These are phyloP conservation scores for Sclerotinia subarctica DNA, from an alignment of 2,329 filamentous ascomycete genomes.

Conservation along the genomic window DNA sequence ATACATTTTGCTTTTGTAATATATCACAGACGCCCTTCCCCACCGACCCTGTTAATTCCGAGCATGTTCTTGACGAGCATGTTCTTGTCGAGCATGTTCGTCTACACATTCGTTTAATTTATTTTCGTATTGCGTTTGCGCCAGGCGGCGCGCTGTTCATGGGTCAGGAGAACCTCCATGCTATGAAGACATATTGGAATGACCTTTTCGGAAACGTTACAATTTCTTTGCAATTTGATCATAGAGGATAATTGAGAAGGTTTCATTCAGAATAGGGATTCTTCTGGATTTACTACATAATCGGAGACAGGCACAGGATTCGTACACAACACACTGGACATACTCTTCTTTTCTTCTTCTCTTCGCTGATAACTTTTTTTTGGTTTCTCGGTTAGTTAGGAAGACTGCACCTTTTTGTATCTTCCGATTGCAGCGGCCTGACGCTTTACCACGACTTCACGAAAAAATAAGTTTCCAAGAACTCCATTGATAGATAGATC, in stretches of 20 bases:
- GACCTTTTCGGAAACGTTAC: not conserved
- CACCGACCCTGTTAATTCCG: constrained; percentile 2
- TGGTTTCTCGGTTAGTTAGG: constrained; percentile 3
- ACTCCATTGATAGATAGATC: constrained; percentile 19
- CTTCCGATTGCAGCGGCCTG: not conserved
- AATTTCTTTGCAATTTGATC: constrained; percentile 17
- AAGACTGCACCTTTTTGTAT: not conserved
- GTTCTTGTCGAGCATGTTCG: constrained; percentile 1
- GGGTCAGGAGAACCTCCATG: not conserved
- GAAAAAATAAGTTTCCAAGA: constrained; percentile 18
- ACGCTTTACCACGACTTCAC: constrained; percentile 19
- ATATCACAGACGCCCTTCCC: constrained; percentile 14
- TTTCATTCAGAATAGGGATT: constrained; percentile 1
- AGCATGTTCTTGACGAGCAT: constrained; percentile 13
- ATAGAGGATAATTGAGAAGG: constrained; percentile 17
- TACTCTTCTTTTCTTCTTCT: constrained; percentile 8
- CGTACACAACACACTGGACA: constrained; percentile 20
- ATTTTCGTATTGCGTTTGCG: not conserved
- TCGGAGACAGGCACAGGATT: constrained; percentile 15
- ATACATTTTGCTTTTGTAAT: constrained; percentile 19
- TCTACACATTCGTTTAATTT: constrained; percentile 12
- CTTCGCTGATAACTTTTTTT: constrained; percentile 12
- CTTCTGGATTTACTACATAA: constrained; percentile 22
- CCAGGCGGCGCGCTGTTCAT: not conserved
- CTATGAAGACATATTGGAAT: constrained; percentile 11